Percentiles rank a stretch among this genome's conserved stretches.
These are phyloP conservation scores for Wickerhamomyces sydowiorum DNA, from an alignment of 805 yeast genomes.

Conservation along the genomic window DNA sequence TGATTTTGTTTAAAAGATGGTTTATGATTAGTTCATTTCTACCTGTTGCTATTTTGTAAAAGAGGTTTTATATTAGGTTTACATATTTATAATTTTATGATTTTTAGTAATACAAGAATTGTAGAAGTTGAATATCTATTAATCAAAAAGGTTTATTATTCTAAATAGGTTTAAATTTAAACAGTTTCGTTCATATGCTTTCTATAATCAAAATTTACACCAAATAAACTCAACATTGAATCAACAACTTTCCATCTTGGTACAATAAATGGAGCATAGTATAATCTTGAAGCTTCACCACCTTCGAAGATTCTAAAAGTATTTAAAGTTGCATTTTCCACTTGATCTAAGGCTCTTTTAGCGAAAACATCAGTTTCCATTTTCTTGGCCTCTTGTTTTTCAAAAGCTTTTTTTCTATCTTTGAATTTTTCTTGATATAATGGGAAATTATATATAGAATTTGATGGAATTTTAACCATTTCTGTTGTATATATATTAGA, in stretches of 20 bases:
- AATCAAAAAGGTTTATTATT: neutral
- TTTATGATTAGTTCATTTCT: no score
- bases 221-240: conserved; percentile 14
- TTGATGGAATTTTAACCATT: conserved; percentile 5
- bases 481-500: conserved; percentile 25
- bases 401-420: conserved; percentile 5
- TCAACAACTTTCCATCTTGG: conserved; percentile 10
- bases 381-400: neutral
- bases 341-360: conserved; percentile 31
- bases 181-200: conserved; percentile 10
- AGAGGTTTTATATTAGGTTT: no score
- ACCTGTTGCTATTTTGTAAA: no score
- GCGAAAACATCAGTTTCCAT: neutral
- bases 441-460: conserved; percentile 16
- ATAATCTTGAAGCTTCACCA: conserved; percentile 8
- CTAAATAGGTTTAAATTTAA: neutral
- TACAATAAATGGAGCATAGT: conserved; percentile 2
- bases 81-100: neutral
- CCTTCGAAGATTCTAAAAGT: conserved; percentile 19
- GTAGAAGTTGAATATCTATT: neutral
- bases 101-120: neutral
- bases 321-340: conserved; percentile 11
- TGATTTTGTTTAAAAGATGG: neutral
- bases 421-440: conserved; percentile 11
- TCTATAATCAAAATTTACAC: conserved; percentile 18